phyloP scores from a whole-genome alignment of 495 filamentous ascomycete species.

The Barbatosphaeria neglecta region DNA sequence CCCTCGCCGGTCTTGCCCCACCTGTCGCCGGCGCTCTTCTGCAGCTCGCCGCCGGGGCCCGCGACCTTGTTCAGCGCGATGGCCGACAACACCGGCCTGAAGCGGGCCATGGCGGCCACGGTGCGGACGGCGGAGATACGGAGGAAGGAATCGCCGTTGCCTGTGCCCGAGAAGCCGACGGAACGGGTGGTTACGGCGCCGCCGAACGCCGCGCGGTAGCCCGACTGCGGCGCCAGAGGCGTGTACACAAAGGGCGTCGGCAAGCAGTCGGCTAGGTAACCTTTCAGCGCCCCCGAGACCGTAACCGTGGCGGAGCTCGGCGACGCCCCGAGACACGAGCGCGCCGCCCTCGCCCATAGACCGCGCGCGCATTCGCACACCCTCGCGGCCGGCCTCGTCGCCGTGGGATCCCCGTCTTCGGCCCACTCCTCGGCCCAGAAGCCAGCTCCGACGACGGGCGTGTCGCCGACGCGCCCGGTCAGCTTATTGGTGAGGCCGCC shows the following conservation, averaged over 20 bases:
- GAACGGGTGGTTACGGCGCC: conserved; percentile 32
- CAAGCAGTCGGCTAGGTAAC: conserved; percentile 40
- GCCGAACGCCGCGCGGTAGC: background rate
- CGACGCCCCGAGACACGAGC: background rate
- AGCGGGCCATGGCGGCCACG: conserved; percentile 61
- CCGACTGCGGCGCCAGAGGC: conserved; percentile 8
- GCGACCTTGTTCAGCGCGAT: conserved; percentile 49
- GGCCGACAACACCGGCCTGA: conserved; percentile 28
- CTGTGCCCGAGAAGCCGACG: conserved; percentile 71
- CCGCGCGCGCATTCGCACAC: background rate
- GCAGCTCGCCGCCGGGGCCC: conserved; percentile 63
- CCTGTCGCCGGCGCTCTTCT: conserved; percentile 60
- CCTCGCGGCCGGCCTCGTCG: background rate
- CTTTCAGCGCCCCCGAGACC: conserved; percentile 25
- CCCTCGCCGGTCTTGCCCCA: conserved; percentile 75
- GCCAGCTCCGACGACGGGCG: conserved; percentile 73
- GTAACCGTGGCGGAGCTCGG: conserved; percentile 15
- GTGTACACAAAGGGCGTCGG: conserved; percentile 27
- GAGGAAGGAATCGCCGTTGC: conserved; percentile 85
- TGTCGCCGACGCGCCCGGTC: conserved; percentile 76
- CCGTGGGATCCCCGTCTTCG: conserved; percentile 18
- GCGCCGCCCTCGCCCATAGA: conserved; percentile 11
- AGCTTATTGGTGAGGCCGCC: conserved; percentile 86
- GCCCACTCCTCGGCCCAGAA: conserved; percentile 85
- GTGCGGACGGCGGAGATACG: conserved; percentile 60